Conservation (phyloP, 306 rosid species). For the Prunus padus region DNA sequence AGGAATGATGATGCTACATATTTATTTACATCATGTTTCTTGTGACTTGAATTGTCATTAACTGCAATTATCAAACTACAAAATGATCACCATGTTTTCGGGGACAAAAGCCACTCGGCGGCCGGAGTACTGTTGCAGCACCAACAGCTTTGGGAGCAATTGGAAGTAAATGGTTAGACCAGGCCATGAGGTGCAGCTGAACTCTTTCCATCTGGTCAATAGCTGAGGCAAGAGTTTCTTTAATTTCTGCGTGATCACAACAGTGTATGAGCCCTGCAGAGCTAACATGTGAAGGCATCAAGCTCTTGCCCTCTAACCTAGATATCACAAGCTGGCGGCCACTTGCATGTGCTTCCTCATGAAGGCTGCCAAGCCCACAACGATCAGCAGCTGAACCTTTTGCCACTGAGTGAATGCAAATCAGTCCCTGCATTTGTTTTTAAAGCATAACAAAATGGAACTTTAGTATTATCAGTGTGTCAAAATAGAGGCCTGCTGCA, state of each 20-base stretch:
- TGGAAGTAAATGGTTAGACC: slow-evolving; percentile 32
- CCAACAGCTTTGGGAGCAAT: background rate
- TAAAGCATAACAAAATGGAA: background rate
- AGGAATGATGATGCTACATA: background rate
- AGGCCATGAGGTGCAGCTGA: slow-evolving; percentile 39
- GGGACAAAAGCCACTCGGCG: slow-evolving; percentile 15
- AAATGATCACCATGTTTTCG: background rate
- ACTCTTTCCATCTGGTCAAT: slow-evolving; percentile 35
- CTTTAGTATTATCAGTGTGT: no score
- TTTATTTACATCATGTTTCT: background rate
- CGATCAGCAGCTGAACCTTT: slow-evolving; percentile 41
- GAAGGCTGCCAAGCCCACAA: slow-evolving; percentile 35
- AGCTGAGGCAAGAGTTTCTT: slow-evolving; percentile 31
- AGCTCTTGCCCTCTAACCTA: slow-evolving; percentile 41
- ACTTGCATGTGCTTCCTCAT: slow-evolving; percentile 34
- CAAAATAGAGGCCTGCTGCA: no score
- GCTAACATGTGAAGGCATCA: slow-evolving; percentile 42
- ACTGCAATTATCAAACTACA: background rate
- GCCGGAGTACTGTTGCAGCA: slow-evolving; percentile 11
- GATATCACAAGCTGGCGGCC: slow-evolving; percentile 41
- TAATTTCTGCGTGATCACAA: slow-evolving; percentile 41
- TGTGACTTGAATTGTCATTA: background rate
- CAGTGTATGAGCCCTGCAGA: slow-evolving; percentile 40
- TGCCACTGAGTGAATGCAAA: slow-evolving; percentile 29
- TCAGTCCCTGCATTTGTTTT: slow-evolving; percentile 35